phyloP scores from a whole-genome alignment of 495 filamentous ascomycete genomes.

The Chaetomidium leptoderma region DNA sequence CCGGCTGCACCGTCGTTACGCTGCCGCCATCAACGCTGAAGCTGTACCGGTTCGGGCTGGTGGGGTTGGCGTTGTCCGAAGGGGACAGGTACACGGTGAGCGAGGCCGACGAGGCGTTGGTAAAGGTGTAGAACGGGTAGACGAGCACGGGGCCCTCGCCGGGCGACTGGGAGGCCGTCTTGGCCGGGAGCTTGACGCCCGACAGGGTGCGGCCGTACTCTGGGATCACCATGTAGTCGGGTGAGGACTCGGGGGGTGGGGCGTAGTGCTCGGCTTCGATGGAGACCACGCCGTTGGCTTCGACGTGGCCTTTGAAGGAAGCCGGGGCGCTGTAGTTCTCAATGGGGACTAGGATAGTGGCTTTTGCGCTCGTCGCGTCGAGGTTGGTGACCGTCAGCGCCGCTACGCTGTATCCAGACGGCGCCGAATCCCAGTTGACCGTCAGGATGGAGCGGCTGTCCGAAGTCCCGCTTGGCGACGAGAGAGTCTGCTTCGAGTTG shows the following conservation, averaged over 20 bases:
- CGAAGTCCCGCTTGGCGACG: constrained; percentile 29
- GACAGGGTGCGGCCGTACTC: constrained; percentile 52
- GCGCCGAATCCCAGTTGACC: constrained; percentile 51
- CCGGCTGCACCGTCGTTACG: constrained; percentile 44
- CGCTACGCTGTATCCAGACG: constrained; percentile 40
- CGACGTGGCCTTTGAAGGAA: constrained; percentile 55
- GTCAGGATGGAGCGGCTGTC: constrained; percentile 49
- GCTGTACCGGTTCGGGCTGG: constrained; percentile 51
- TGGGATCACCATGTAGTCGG: constrained; percentile 42
- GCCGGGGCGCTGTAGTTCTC: constrained; percentile 45
- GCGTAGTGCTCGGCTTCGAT: constrained; percentile 55
- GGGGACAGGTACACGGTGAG: constrained; percentile 53
- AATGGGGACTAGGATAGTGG: constrained; percentile 50
- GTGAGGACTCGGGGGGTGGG: constrained; percentile 22
- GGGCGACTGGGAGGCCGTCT: constrained; percentile 38
- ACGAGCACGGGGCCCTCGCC: constrained; percentile 46
- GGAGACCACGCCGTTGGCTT: constrained; percentile 48
- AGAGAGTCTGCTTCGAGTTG: constrained; percentile 42
- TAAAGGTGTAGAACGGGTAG: constrained; percentile 58
- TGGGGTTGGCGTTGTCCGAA: constrained; percentile 50
- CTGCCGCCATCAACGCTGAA: constrained; percentile 46
- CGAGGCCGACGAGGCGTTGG: constrained; percentile 38
- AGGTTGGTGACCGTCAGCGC: constrained; percentile 40
- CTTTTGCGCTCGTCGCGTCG: constrained; percentile 33
- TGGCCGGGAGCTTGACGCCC: constrained; percentile 47